These are phyloP conservation scores for Urochloa ruziziensis DNA, from an alignment of 176 grass and related monocot genomes.

Conservation along the genomic window DNA sequence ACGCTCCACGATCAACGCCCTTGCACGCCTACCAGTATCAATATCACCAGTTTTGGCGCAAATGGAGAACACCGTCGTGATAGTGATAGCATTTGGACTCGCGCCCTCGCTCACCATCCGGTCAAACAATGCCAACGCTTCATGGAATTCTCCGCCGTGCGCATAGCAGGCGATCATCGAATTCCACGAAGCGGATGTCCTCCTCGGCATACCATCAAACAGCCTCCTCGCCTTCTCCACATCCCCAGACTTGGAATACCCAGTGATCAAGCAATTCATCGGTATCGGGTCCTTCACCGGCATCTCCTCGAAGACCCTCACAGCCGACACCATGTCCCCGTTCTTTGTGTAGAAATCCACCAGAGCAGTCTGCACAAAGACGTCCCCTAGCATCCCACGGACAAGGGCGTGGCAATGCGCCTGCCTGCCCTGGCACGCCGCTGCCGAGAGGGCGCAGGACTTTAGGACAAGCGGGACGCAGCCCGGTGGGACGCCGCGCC, in stretches of 20 bases:
- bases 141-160: conserved; percentile 41
- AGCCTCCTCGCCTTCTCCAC: conserved; percentile 47
- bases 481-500: conserved; percentile 25
- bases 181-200: conserved; percentile 80
- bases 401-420: conserved; percentile 62
- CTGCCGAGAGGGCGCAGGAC: conserved; percentile 45
- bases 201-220: conserved; percentile 64
- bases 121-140: conserved; percentile 69
- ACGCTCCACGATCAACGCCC: conserved; percentile 39
- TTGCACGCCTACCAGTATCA: conserved; percentile 38
- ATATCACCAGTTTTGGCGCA: conserved; percentile 77
- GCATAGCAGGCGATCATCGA: conserved; percentile 83
- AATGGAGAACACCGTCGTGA: conserved; percentile 62
- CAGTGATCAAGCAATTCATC: conserved; percentile 85
- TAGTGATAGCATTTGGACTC: conserved; percentile 62
- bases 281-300: conserved; percentile 56
- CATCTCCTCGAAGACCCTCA: conserved; percentile 59
- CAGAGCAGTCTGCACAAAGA: conserved; percentile 61
- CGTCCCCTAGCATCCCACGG: conserved; percentile 38
- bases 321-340: conserved; percentile 52
- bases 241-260: conserved; percentile 66
- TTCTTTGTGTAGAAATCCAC: conserved; percentile 89
- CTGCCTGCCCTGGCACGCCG: conserved; percentile 50
- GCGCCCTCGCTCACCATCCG: conserved; percentile 59
- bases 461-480: conserved; percentile 60